Base-by-base conservation (phyloP, 768 basidiomycete genomes). In the Hygrocybe punicea region DNA sequence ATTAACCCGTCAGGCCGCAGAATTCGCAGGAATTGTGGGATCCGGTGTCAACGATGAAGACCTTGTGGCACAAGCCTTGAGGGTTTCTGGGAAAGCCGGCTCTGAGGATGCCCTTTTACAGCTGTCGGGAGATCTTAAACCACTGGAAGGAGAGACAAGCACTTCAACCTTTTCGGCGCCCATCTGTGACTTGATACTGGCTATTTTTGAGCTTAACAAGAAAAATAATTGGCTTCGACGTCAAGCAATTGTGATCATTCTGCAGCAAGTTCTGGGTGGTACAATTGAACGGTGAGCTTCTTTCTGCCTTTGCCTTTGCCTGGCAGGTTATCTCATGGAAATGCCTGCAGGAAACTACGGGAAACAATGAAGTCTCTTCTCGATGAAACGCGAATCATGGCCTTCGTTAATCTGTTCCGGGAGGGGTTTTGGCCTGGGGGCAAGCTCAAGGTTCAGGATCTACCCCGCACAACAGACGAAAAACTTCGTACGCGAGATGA, bases 211-310 rank as follows among this genome's bases (percentile, higher is more conserved):
- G 70, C 82, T 98, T 16, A 86, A 97, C 73, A 93, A 92, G 78
- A 87, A 91, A 71, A 94, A 95, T 65, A 97, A 96, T 63, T 99
- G 97, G 97, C 76, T 98, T 24, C 81, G 96, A 52, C 78, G 92
- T 17, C 97, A 98, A 68, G 95, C 97, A 2, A 93, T 97, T 63
- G 90, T 98, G 13, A 92, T 98, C 51, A 94, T 98, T 58, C 73
- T 98, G 51, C 97, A 98, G 68, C 96, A 98, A 67, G 86, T 98
- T 3, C 79, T 99, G 2, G 96, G 95, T 10, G 91, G 91, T 13
- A 98, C 97, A 0, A 93, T 98, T 63, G 97, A 99, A 71, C 79
- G 93, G 96, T 96, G 53, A 64, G 82, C 69, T 0, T 29, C 4
- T 58, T 51, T 25, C 17, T 17, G 14, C 21, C 19, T 29, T 33